phyloP scores from a whole-genome alignment of 805 yeast species.

The Kodamaea hsintzibuensis region DNA sequence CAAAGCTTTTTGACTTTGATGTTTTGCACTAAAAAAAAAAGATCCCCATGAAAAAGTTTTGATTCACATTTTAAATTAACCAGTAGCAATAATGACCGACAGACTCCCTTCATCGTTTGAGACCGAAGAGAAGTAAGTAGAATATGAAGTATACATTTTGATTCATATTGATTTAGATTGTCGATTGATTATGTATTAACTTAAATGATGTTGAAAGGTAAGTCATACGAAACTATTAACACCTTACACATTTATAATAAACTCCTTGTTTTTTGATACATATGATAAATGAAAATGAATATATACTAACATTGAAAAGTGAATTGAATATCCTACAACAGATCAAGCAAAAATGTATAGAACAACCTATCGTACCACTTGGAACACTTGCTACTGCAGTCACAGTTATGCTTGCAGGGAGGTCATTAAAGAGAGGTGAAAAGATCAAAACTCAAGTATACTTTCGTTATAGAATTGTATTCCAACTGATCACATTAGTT shows the following conservation, averaged over 20 bases:
- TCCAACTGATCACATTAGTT: conserved; percentile 80
- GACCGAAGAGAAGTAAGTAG: conserved; percentile 48
- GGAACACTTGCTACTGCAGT: conserved; percentile 78
- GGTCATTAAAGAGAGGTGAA: conserved; percentile 72
- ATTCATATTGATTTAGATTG: background rate
- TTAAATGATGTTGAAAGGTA: too few relatives aligned
- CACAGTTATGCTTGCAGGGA: conserved; percentile 78
- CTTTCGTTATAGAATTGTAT: conserved; percentile 86
- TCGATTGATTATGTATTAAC: too few relatives aligned
- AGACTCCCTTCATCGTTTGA: conserved; percentile 53
- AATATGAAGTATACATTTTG: background rate
- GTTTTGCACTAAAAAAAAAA: too few relatives aligned
- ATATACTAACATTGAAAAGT: conserved; percentile 15
- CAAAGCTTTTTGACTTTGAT: too few relatives aligned
- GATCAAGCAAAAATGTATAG: conserved; percentile 62
- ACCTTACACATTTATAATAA: too few relatives aligned
- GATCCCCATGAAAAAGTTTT: background rate
- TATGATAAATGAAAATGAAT: too few relatives aligned
- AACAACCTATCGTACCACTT: conserved; percentile 87
- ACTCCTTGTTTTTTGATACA: too few relatives aligned
- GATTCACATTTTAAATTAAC: background rate
- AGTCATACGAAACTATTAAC: too few relatives aligned
- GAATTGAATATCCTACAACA: conserved; percentile 52
- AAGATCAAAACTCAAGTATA: conserved; percentile 76
- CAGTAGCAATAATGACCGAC: conserved; percentile 3